phyloP scores from a whole-genome alignment of 2,329 filamentous ascomycete genomes.

The Cyphellophora attinorum region DNA sequence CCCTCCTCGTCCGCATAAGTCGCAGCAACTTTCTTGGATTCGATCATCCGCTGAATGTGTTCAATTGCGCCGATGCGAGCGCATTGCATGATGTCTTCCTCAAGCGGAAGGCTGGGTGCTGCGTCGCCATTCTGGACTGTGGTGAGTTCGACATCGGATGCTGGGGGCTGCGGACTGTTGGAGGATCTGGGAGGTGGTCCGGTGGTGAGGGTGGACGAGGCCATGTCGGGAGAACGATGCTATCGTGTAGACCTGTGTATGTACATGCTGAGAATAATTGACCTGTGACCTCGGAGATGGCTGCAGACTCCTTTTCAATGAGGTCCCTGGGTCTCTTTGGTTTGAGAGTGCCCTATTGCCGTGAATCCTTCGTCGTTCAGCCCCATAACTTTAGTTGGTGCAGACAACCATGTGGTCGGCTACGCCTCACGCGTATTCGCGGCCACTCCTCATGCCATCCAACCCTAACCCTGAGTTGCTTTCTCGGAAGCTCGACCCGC shows the following conservation, averaged over 20 bases:
- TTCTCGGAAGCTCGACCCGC: too few relatives aligned
- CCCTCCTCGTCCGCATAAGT: constrained; percentile 81
- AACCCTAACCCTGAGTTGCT: too few relatives aligned
- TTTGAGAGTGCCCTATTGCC: too few relatives aligned
- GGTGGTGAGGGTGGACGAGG: constrained; percentile 1
- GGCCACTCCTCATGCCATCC: too few relatives aligned
- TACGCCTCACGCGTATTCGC: too few relatives aligned
- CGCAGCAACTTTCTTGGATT: constrained; percentile 69
- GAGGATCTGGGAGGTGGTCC: constrained; percentile 12
- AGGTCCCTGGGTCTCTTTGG: too few relatives aligned
- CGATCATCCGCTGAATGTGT: constrained; percentile 83
- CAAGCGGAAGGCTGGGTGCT: constrained; percentile 34
- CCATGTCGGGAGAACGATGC: neutral
- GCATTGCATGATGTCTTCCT: constrained; percentile 91
- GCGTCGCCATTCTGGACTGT: constrained; percentile 17
- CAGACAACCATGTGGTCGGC: too few relatives aligned
- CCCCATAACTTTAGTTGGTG: too few relatives aligned
- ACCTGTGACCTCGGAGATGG: too few relatives aligned
- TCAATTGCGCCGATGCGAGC: constrained; percentile 77
- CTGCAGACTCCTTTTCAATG: too few relatives aligned
- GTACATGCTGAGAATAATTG: too few relatives aligned
- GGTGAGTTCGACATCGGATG: constrained; percentile 17
- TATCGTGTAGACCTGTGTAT: neutral
- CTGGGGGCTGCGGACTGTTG: constrained; percentile 7
- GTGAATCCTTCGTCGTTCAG: too few relatives aligned